phyloP scores from a whole-genome alignment of 2,329 filamentous ascomycete species.

The Neofusicoccum laricinum region DNA sequence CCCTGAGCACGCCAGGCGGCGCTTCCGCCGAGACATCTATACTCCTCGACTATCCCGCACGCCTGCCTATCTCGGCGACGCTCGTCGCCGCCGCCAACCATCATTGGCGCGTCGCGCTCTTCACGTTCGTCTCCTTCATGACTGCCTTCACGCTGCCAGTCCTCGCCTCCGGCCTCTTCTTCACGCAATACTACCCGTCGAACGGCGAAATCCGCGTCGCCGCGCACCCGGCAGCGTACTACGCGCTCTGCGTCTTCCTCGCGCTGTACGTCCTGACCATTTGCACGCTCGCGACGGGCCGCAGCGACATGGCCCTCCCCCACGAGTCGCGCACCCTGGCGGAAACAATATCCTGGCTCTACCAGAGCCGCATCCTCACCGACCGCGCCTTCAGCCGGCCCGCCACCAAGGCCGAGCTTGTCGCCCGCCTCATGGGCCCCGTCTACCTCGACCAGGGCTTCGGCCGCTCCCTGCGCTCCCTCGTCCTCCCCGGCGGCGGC shows the following conservation, averaged over 20 bases:
- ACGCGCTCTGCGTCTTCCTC: slow-evolving; percentile 69
- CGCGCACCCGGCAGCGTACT: slow-evolving; percentile 70
- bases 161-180: slow-evolving; percentile 68
- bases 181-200: slow-evolving; percentile 61
- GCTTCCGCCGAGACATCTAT: slow-evolving; percentile 62
- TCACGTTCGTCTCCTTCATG: slow-evolving; percentile 59
- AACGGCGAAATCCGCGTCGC: slow-evolving; percentile 50
- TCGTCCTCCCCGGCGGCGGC: slow-evolving; percentile 28
- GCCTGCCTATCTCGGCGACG: slow-evolving; percentile 60
- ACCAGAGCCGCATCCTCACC: slow-evolving; percentile 66
- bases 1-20: slow-evolving; percentile 58
- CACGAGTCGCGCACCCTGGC: slow-evolving; percentile 71
- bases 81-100: slow-evolving; percentile 57
- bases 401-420: slow-evolving; percentile 64
- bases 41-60: slow-evolving; percentile 68
- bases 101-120: slow-evolving; percentile 63
- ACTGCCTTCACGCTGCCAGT: slow-evolving; percentile 61
- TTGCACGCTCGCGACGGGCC: slow-evolving; percentile 54
- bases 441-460: slow-evolving; percentile 45
- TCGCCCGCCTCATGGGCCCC: slow-evolving; percentile 63
- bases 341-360: slow-evolving; percentile 74
- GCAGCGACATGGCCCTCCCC: slow-evolving; percentile 64
- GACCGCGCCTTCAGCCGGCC: slow-evolving; percentile 73
- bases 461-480: slow-evolving; percentile 26
- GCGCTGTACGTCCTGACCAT: slow-evolving; percentile 67